Base-by-base conservation (phyloP, 2,329 filamentous ascomycete species). In the Exophiala oligosperma region DNA sequence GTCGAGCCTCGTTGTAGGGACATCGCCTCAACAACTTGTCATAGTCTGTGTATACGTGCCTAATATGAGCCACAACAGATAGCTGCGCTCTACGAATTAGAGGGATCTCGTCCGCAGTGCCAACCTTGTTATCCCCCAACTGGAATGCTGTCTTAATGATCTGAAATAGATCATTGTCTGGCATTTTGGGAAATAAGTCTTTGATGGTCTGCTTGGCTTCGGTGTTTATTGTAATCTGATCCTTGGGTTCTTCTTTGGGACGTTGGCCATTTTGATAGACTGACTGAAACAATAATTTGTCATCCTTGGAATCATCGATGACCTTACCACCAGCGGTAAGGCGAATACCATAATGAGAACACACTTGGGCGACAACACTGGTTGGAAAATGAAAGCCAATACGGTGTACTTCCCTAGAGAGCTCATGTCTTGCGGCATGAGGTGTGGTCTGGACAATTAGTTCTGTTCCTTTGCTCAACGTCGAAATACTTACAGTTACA, bases 351-450 rank as follows among this genome's bases (percentile, higher is more conserved):
- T 78, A 68, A 43, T 78, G 74, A 63, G 72, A 75, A 66, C 83
- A 85, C 37, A 82, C 82, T 57, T 80, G 74, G 44, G 80, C 78
- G 40, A 88, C 81, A 57, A 86, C 77, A n/a, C 79, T 73, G 57
- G 79, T 79, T 5, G 83, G 82, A 61, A 88, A 87, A 67, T 87
- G 84, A 68, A 84, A 83, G 14, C 85, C 85, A 61, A 86, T 79
- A 41, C 84, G 79, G 64, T 84, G 79, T 49, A 86, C 79, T 67
- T 87, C 83, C 65, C 84, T 79, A 1, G 83, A 84, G 2, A 87
- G 72, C 59, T 80, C 77, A 52, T 81, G 78, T 11, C 74, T 78
- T 49, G 78, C 71, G 59, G 74, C 71, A 65, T 81, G 77, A 28
- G 76, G 79, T 47, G 77, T 80, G 59, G 78, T 82, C 76, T 81